A percentile compares a stretch with the other conserved stretches of the same genome.
phyloP scores from a whole-genome alignment of 2,329 filamentous ascomycete genomes.

The Fusarium oxysporum region DNA sequence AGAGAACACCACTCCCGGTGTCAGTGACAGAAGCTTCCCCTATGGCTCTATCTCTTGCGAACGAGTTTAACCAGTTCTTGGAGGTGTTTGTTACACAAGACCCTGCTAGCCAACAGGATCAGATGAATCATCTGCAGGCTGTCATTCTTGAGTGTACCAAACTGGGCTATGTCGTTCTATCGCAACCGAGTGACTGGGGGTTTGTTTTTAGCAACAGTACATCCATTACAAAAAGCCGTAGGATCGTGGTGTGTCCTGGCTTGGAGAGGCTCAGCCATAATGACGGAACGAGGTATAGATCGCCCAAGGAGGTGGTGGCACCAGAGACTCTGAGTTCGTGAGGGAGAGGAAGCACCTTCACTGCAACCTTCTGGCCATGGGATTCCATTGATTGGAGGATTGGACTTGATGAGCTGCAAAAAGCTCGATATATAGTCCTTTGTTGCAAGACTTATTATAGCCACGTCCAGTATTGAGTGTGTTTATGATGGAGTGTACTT shows the following conservation, averaged over 20 bases:
- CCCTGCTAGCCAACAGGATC: constrained; percentile 45
- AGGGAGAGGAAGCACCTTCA: background rate
- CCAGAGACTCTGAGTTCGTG: constrained; percentile 24
- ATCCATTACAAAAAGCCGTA: background rate
- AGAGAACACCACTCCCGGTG: constrained; percentile 50
- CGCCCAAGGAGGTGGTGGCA: constrained; percentile 40
- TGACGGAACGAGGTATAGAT: constrained; percentile 41
- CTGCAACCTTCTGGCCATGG: background rate
- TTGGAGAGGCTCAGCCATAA: constrained; percentile 45
- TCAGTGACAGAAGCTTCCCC: constrained; percentile 46
- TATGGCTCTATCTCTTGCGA: constrained; percentile 49
- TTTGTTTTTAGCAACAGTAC: constrained; percentile 43
- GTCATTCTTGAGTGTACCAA: constrained; percentile 55
- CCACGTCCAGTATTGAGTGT: no score
- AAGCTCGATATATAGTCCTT: background rate
- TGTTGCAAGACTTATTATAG: background rate
- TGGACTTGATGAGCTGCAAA: background rate
- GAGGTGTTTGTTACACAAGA: constrained; percentile 48
- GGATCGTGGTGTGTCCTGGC: constrained; percentile 46
- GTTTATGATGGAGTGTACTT: background rate
- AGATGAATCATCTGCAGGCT: constrained; percentile 53
- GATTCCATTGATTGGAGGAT: background rate
- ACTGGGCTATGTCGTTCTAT: constrained; percentile 57
- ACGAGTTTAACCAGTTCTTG: constrained; percentile 51
- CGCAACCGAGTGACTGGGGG: constrained; percentile 55